Evolutionary conservation across 208 protist species (phyloP), one percentile per base, ranked within the genome.

Genomic region (Trypanosoma avium): DNA sequence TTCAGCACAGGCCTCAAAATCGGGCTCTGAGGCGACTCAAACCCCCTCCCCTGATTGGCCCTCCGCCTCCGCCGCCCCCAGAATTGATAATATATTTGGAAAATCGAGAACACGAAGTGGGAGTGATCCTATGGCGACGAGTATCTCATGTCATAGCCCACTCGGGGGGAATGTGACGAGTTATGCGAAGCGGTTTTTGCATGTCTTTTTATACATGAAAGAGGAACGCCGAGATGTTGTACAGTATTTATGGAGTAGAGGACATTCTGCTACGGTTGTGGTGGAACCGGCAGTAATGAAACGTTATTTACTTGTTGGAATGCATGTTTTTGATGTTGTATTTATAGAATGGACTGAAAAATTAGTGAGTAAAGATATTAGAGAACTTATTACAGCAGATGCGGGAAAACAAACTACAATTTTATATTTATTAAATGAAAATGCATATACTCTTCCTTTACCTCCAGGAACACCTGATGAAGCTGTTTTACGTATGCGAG

Each of bases 261-360:
- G 83, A n/a, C 87, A 93, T 71, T 79, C 72, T 47, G 59, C 69
- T 1, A 85, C 76, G 8, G 80, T 82, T 38, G 73, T 84, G 10
- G 81, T 69, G 0, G 79, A 45, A 5, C 59, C 77, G n/a, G 21
- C 45, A 7, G 61, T 75, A 49, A 84, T 90, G 71, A 58, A 78
- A 42, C 81, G 70, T 21, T 90, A 84, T 59, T 43, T 84, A 12
- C 48, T 42, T 21, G 70, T 69, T 5, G 79, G 84, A 1, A 53
- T 89, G 32, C 29, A 74, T 21, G 46, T 57, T 24, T 90, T 88
- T 60, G 87, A 93, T 63, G 75, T 85, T 12, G 40, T 86, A 10
- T 63, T 90, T 36, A 73, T 93, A 8, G 79, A 90, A 60, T 93
- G 84, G 79, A 62, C 53, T 17, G 61, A 73, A 33, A 49, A 56